Evolutionary conservation across 495 filamentous ascomycete species (phyloP), one percentile per base, ranked within the genome.

Genomic region (Penicillium roqueforti): DNA sequence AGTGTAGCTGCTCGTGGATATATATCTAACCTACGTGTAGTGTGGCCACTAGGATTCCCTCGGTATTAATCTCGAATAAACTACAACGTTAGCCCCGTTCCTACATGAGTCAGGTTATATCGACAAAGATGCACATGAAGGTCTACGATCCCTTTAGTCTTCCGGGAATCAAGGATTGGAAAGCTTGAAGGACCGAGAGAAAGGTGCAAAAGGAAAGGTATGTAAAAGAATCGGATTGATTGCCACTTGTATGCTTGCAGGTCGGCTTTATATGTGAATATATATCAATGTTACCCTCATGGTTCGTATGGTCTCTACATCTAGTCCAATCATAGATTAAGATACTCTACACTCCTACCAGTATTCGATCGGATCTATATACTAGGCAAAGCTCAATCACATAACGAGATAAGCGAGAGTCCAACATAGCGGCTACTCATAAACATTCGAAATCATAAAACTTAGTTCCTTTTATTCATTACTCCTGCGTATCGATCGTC

Each of bases 401-500:
- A 36, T n/a, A n/a, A 6, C n/a, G 29, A 32, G 6, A 36, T 36
- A 3, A 4, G 14, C 14, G 5, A 36, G 14, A 16, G n/a, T 36
- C 32, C 16, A n/a, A 36, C 8, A n/a, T 3, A 36, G 6, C n/a
- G n/a, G 32, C 14, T 36, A 8, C 16, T 16, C 3, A 25, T 19
- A 45, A 11, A 45, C 7, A 28, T 45, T 26, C 14, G 8, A 45
- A 29, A 8, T 29, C 9, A 13, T 16, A 31, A 29, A 16, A 29
- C 31, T 18, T 10, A 18, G 31, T 47, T 42, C 5, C 50, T 26
- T 25, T 36, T 23, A 48, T 29, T 37, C 20, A 61, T 56, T 48
- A 58, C 59, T 57, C 29, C 55, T 49, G 34, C 57, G 40, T 57
- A 58, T 52, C 50, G 40, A 51, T 63, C 56, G 43, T 62, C 57